Conservation (phyloP, 441 rosid genomes). For the Erodium trifolium region DNA sequence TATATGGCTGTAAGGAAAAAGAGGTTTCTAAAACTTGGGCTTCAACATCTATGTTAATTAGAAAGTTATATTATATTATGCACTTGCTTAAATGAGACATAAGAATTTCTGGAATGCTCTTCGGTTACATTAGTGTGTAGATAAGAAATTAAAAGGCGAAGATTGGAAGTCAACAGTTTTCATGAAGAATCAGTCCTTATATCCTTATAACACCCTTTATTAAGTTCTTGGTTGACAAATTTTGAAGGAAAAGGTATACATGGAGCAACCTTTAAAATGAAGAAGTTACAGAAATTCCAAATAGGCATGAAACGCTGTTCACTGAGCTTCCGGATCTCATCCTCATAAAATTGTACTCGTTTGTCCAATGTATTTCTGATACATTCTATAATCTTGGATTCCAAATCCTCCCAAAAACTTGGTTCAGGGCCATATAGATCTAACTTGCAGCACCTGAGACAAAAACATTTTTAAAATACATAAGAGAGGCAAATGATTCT, state of each 20-base stretch:
- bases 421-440: constrained; percentile 80
- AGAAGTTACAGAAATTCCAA: constrained; percentile 98
- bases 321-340: constrained; percentile 93
- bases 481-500: constrained; percentile 9
- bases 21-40: constrained; percentile 16
- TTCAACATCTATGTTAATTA: not conserved
- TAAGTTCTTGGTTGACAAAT: constrained; percentile 17
- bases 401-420: constrained; percentile 89
- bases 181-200: constrained; percentile 12
- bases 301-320: constrained; percentile 92
- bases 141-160: constrained; percentile 10
- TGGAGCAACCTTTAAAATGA: constrained; percentile 81
- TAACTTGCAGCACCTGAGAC: constrained; percentile 84
- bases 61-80: too few species aligned
- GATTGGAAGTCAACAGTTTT: not conserved
- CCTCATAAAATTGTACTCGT: constrained; percentile 89
- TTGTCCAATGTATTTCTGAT: constrained; percentile 81
- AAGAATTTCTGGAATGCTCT: constrained; percentile 11
- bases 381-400: constrained; percentile 74
- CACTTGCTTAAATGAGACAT: constrained; percentile 1
- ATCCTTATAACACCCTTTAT: constrained; percentile 13
- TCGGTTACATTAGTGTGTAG: constrained; percentile 8
- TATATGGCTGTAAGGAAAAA: constrained; percentile 16
- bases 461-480: constrained; percentile 22
- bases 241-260: constrained; percentile 21